These are phyloP conservation scores for Coemansia sp. DNA, from an alignment of 192 early-diverging fungal genomes.

Conservation along the genomic window DNA sequence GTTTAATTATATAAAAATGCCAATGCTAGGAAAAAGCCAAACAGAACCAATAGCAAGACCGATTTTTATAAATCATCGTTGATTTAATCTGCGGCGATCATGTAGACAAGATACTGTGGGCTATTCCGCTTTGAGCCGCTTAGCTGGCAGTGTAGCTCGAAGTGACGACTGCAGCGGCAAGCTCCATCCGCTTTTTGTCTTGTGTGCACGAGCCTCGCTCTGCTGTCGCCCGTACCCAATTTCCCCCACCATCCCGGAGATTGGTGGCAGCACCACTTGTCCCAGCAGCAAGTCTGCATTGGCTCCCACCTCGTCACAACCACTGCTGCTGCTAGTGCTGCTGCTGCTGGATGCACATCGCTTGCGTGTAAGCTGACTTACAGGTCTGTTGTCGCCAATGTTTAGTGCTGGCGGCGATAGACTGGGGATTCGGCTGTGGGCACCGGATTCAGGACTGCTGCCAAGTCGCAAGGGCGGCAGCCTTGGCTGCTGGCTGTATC, in stretches of 20 bases:
- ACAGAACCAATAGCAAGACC: too few relatives aligned
- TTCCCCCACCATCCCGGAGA: conserved; percentile 25
- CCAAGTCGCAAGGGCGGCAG: conserved; percentile 44
- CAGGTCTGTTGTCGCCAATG: not conserved
- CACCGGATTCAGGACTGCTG: conserved; percentile 25
- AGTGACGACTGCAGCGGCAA: conserved; percentile 30
- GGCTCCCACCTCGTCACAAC: conserved; percentile 1
- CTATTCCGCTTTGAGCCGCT: conserved; percentile 12
- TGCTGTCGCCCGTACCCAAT: conserved; percentile 3
- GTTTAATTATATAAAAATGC: too few relatives aligned
- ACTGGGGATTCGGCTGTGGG: conserved; percentile 23
- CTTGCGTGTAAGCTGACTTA: conserved; percentile 1
- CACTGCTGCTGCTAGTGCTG: conserved; percentile 6
- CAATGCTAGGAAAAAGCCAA: too few relatives aligned
- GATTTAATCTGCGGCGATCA: too few relatives aligned
- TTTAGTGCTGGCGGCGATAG: conserved; percentile 31
- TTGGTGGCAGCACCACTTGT: conserved; percentile 29
- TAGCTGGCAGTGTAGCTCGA: conserved; percentile 33
- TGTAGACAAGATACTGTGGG: too few relatives aligned
- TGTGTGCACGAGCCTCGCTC: not conserved
- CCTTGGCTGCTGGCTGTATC: conserved; percentile 1
- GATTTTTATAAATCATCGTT: too few relatives aligned
- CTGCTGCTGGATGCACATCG: conserved; percentile 21
- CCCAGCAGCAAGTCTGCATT: conserved; percentile 4
- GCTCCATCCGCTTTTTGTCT: not conserved